Evolutionary conservation across 2,329 filamentous ascomycete genomes (phyloP), one percentile per base, ranked within the genome.

Genomic region (Cadophora gregata): DNA sequence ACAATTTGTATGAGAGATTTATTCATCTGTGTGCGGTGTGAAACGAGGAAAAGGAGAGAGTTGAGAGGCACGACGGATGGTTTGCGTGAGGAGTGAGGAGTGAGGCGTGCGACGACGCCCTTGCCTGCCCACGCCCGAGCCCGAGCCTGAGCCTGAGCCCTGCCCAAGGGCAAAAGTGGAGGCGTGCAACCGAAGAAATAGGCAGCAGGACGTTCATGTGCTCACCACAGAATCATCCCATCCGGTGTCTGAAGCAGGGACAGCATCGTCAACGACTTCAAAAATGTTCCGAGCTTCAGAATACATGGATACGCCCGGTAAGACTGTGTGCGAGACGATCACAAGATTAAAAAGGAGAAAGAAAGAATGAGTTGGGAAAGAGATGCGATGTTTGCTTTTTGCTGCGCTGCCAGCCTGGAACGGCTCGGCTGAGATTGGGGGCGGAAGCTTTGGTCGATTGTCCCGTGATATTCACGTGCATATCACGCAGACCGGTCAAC

Each of bases 111-210:
- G 64, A 65, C 19, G 48, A 48, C 25, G 56, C 63, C 48, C 21
- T 42, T 59, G 14, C 21, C 9, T 19, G 19, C 9, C 21, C 21
- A 38, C 36, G 33, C 55, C 31, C 36, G 31, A 33, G 31, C 31
- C 36, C 36, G 9, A 42, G 24, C 33, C 36, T 24, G n/a, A 59
- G 25, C 36, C 36, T 14, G 16, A 33, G 31, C 31, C 31, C 31
- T 6, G 36, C 36, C 36, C 36, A 38, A 38, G 36, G n/a, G n/a
- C n/a, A 10, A 63, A 64, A 67, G 68, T 62, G 69, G 65, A 72
- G 69, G 70, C 70, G 67, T 53, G 67, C 70, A 64, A 62, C 67
- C 70, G 69, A 72, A 60, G 59, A 65, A 65, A 62, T 51, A 70
- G 64, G 63, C 68, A 66, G 29, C 68, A 69, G 33, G 38, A 62